Base-by-base conservation (phyloP, 1,284 basidiomycete genomes). In the Schizophyllum commune region DNA sequence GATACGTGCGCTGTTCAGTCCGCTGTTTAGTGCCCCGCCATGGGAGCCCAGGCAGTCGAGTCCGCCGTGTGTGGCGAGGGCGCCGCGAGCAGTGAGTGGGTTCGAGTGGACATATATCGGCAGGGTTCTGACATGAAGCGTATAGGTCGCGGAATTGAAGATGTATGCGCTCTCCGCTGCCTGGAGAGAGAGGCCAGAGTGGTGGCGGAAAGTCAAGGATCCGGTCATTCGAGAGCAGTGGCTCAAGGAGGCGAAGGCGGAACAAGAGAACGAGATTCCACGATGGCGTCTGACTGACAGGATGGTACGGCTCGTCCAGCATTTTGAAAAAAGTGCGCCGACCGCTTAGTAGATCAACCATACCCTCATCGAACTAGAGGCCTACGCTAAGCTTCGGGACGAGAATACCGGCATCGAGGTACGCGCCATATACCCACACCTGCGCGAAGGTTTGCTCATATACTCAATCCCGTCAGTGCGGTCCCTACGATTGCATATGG, bases 371-470 rank as follows among this genome's bases (percentile, higher is more conserved):
- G 65, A 66, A 53, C 55, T 68, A 4, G 58, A 62, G 0, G 63
- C 54, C n/a, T 65, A 65, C 39, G 62, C 61, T 6, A 58, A 58
- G 22, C 59, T 65, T 21, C 57, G 61, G 7, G 65, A 67, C 34
- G 52, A 58, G 4, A 54, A 56, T 22, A 64, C 57, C n/a, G 67
- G 66, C 5, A 66, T 68, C 15, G 61, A 67, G 63, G 65, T 66
- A 11, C n/a, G 61, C 6, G 52, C 4, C 6, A 19, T 1, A 11
- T 34, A 34, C 33, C 2, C 15, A 5, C 27, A 27, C 27, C 55
- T 1, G 27, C 5, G 47, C 47, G 11, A 51, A 11, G 47, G n/a
- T 32, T 17, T n/a, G n/a, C n/a, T n/a, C n/a, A n/a, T 58, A 51
- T 52, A 56, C 21, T 27, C 27, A 27, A 20, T 6, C 19, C 2